Evolutionary conservation across 345 rosid species (phyloP).

Genomic region (Viola odorata): DNA sequence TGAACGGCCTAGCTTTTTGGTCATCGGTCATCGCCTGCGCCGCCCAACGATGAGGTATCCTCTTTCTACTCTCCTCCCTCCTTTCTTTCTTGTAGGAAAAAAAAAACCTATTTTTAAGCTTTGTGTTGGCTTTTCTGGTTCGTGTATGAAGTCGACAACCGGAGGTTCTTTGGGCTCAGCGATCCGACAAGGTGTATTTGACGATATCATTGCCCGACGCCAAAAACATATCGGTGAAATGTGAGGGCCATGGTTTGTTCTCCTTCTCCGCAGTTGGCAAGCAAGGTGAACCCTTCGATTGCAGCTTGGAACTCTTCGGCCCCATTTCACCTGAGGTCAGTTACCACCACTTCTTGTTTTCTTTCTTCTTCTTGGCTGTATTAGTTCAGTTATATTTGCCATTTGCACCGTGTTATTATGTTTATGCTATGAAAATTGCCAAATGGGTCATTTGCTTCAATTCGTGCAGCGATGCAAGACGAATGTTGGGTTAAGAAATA

Average conservation of each 20-base stretch:
- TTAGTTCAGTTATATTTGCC: too few species aligned
- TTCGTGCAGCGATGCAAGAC: conserved; percentile 64
- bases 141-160: conserved; percentile 58
- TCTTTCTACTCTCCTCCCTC: too few species aligned
- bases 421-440: too few species aligned
- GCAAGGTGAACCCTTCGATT: conserved; percentile 60
- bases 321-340: conserved; percentile 57
- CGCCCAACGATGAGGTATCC: too few species aligned
- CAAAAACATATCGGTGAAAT: conserved; percentile 62
- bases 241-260: conserved; percentile 63
- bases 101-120: too few species aligned
- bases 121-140: too few species aligned
- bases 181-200: conserved; percentile 74
- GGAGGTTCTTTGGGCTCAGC: conserved; percentile 96
- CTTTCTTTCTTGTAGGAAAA: too few species aligned
- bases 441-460: too few species aligned
- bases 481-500: conserved; percentile 83
- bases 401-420: too few species aligned
- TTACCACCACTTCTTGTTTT: not conserved
- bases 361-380: not conserved
- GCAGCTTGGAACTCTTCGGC: conserved; percentile 62
- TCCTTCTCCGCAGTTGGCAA: conserved; percentile 75
- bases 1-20: too few species aligned
- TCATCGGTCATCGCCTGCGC: too few species aligned
- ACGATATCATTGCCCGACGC: conserved; percentile 89